Base-by-base conservation (phyloP, 2,329 filamentous ascomycete genomes). In the Exutisphaerella laricina region DNA sequence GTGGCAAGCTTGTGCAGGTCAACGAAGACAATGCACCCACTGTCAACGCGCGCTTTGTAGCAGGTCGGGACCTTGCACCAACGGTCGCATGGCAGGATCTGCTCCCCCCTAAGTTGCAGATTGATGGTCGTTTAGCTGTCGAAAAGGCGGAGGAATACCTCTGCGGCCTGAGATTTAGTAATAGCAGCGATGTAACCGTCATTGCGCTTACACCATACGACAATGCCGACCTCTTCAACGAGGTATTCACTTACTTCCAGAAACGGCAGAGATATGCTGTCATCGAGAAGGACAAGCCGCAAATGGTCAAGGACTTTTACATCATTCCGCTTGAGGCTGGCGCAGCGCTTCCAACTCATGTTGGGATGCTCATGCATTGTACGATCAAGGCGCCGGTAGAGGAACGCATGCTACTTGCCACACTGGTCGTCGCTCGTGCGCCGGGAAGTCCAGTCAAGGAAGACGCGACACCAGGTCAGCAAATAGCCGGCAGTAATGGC, bases 111-210 rank as follows among this genome's bases (percentile, higher is more conserved):
- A 75, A 72, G 5, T 70, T 92, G 21, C 79, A 76, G 5, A 82
- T 92, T 16, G 82, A 82, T 35, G 87, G 86, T 1, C 80, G 92
- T 13, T 92, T 98, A 46, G 79, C 85, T 39, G 80, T 87, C 54
- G 77, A 84, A 46, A 84, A 84, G 51, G 92, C 90, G 8, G 88
- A 88, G 43, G 87, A 94, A 48, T 98, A 98, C 58, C 80, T 98
- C 0, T 92, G 88, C 60, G 82, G 87, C 38, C 73, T 97, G 48
- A 80, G 88, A 9, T 94, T 86, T 64, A 90, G 84, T 60, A 77
- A 78, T 39, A 81, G 81, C 38, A 89, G 86, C 2, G 92, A 97
- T 58, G 80, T 98, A 4, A 77, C 88, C 1, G 85, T 97, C 16
- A 78, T 94, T 14, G 79, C 80, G 32, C 68, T 97, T 23, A 76